Evolutionary conservation across 139 green algal species (phyloP), one percentile per base, ranked within the genome.

Genomic region (Chlamydomonas eustigma): DNA sequence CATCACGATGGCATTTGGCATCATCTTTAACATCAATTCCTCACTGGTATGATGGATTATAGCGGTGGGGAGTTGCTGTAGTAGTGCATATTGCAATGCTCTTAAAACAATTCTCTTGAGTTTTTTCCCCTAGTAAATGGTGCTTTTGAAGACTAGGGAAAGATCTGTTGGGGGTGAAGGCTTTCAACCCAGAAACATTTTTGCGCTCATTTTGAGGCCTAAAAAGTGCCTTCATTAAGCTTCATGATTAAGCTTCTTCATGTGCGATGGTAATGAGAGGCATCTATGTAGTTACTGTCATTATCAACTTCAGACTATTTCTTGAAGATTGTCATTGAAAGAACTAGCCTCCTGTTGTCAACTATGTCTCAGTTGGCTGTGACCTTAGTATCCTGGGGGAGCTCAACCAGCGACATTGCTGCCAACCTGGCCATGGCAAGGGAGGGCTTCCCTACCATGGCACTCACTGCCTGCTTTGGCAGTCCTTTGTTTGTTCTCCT

Each of bases 361-460:
- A n/a, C n/a, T n/a, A n/a, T n/a, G n/a, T n/a, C n/a, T 6, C 68
- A 87, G 1, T 64, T 90, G 34, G 82, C 83, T 1, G 77, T 74
- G 8, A 92, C 85, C 2, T 75, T 91, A 32, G 78, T 93, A 35
- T 84, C 88, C 4, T 92, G 86, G 86, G 87, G 85, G 38, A 89
- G 89, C 78, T 80, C 52, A 31, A 63, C 85, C 0, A 78, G 77
- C 28, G 88, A 93, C 83, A 51, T 87, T 4, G 76, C 87, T 50
- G 79, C 77, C 44, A 89, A 89, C 76, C 18, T 86, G 5, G 76
- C 86, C 18, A 70, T 93, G 24, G 86, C 86, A 24, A 69, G 79
- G 25, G 77, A 78, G 22, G 71, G 71, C 24, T 78, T 80, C 39
- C 83, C 83, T 1, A 81, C 65, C 12, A 72, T 72, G 65, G 65